Percentiles rank a stretch among this genome's conserved stretches.
Evolutionary conservation across 129 eudicot genomes (phyloP).

Genomic region (Flaveria trinervia): DNA sequence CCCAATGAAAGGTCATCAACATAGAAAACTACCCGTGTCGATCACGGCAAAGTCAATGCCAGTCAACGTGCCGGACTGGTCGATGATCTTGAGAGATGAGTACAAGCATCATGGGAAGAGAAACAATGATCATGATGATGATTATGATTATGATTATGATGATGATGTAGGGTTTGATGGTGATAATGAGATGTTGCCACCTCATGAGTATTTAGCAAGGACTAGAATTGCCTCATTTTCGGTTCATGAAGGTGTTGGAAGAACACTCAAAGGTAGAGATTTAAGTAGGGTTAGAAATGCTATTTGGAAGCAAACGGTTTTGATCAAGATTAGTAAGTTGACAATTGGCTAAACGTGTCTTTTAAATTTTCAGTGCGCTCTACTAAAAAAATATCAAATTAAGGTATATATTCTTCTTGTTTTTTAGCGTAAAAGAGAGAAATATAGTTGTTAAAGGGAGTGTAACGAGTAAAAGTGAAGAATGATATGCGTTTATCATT

Average conservation of each 20-base stretch:
- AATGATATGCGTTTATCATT: too few species aligned
- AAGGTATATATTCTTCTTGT: too few species aligned
- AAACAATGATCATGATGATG: conserved; percentile 25
- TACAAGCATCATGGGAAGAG: conserved; percentile 35
- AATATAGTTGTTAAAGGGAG: too few species aligned
- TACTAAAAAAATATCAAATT: too few species aligned
- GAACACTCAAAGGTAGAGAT: conserved; percentile 87
- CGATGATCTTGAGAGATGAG: conserved; percentile 67
- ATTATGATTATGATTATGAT: conserved; percentile 23
- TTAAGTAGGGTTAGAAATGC: conserved; percentile 84
- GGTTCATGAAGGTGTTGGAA: conserved; percentile 82
- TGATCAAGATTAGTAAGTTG: conserved; percentile 38
- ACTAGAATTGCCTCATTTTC: conserved; percentile 71
- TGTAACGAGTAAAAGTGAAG: too few species aligned
- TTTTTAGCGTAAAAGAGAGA: too few species aligned
- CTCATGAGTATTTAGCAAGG: conserved; percentile 82
- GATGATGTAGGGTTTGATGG: conserved; percentile 36
- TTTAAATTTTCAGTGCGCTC: too few species aligned
- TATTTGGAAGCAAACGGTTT: conserved; percentile 89
- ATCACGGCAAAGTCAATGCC: conserved; percentile 56
- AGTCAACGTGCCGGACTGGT: conserved; percentile 84
- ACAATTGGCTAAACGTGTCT: too few species aligned
- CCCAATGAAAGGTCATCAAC: conserved; percentile 33
- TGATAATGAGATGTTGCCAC: conserved; percentile 55
- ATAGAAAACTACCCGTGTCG: conserved; percentile 9